phyloP scores from a whole-genome alignment of 805 yeast genomes.

The Nakazawaea wyomingensis region DNA sequence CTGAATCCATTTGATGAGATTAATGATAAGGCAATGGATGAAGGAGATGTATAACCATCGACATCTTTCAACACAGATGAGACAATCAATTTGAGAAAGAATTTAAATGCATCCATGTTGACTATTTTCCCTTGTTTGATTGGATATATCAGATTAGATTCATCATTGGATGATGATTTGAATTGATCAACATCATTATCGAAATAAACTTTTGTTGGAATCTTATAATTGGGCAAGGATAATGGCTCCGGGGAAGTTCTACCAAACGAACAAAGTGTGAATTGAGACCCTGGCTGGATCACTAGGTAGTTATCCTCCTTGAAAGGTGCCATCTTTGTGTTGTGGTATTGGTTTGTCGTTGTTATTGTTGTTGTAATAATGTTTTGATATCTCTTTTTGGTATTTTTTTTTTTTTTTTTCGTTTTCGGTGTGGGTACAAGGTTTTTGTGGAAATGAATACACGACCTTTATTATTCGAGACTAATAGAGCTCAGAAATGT shows the following conservation, averaged over 20 bases:
- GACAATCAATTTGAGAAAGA: conserved; percentile 47
- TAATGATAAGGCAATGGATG: conserved; percentile 64
- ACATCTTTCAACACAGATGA: conserved; percentile 37
- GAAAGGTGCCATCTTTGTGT: conserved; percentile 26
- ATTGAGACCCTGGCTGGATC: conserved; percentile 73
- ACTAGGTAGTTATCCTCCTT: conserved; percentile 37
- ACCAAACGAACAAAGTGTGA: conserved; percentile 77
- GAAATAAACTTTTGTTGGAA: conserved; percentile 67
- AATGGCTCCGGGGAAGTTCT: conserved; percentile 57
- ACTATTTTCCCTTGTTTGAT: conserved; percentile 58
- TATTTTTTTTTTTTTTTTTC: neutral
- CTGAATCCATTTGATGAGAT: conserved; percentile 69
- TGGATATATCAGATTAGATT: conserved; percentile 50
- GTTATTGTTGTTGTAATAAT: no score
- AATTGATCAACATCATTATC: conserved; percentile 24
- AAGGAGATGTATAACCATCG: conserved; percentile 21
- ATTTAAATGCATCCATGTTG: conserved; percentile 66
- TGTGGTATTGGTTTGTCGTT: no score
- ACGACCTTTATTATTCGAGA: no score
- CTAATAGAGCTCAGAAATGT: no score
- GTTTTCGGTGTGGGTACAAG: no score
- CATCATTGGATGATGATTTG: conserved; percentile 29
- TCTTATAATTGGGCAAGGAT: conserved; percentile 66
- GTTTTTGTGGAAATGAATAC: no score
- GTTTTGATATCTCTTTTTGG: neutral